Evolutionary conservation across 2,329 filamentous ascomycete species (phyloP).

Genomic region (Trichoderma simmonsii): DNA sequence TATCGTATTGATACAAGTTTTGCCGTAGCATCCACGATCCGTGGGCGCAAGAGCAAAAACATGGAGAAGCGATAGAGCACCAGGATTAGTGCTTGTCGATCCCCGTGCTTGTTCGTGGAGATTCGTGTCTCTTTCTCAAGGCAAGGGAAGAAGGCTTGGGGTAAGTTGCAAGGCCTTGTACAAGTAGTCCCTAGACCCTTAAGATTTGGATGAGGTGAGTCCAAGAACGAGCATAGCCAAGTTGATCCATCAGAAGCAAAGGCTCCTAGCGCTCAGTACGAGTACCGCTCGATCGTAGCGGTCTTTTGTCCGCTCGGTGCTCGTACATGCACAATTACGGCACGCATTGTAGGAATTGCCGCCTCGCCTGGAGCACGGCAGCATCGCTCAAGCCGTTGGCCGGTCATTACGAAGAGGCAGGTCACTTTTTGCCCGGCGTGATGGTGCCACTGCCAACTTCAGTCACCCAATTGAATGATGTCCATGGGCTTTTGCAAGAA

Average conservation of each 20-base stretch:
- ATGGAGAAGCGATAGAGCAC: conserved; percentile 17
- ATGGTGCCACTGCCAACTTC: conserved; percentile 13
- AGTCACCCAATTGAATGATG: conserved; percentile 8
- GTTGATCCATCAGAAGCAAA: background rate
- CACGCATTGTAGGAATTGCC: background rate
- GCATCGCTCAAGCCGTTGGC: conserved; percentile 10
- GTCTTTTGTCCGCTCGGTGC: background rate
- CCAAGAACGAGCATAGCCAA: background rate
- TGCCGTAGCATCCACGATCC: conserved; percentile 15
- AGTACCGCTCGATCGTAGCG: background rate
- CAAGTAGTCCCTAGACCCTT: background rate
- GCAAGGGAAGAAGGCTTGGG: background rate
- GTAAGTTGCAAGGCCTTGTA: background rate
- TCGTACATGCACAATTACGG: background rate
- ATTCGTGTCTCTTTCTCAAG: background rate
- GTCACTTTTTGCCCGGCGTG: background rate
- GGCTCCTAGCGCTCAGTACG: background rate
- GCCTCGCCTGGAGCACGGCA: conserved; percentile 10
- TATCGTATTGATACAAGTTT: background rate
- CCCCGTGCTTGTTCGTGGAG: conserved; percentile 18
- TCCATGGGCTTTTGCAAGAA: conserved; percentile 5
- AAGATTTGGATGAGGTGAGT: background rate
- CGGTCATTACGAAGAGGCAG: conserved; percentile 15
- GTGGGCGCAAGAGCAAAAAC: conserved; percentile 15
- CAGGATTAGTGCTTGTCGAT: conserved; percentile 17